Percentiles rank a stretch among this genome's conserved stretches.
These are phyloP conservation scores for Hyaloscypha finlandica DNA, from an alignment of 495 filamentous ascomycete species.

Conservation along the genomic window DNA sequence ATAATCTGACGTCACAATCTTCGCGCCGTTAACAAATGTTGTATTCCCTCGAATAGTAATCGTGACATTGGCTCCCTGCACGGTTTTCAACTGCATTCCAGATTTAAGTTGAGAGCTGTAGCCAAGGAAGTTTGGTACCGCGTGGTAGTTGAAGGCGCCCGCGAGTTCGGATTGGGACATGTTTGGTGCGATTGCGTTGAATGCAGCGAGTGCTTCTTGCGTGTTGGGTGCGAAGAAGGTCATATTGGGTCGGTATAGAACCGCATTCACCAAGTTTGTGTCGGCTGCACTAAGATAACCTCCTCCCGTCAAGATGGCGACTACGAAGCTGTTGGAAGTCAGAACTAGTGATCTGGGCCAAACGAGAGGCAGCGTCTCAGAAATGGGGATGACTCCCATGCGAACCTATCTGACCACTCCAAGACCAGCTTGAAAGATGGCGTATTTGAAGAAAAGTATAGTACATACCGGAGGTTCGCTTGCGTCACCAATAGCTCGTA, in stretches of 20 bases:
- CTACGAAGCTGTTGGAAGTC: neutral
- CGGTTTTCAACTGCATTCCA: conserved; percentile 36
- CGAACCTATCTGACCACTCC: no score
- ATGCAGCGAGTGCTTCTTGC: neutral
- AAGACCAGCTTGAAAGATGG: no score
- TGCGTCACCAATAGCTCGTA: neutral
- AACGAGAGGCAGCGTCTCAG: no score
- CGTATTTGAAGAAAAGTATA: no score
- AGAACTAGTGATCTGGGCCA: no score
- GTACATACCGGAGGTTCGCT: neutral
- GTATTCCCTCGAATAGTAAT: conserved; percentile 34
- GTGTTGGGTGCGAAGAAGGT: neutral
- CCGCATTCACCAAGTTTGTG: neutral
- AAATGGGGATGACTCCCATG: no score
- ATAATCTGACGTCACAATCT: conserved; percentile 36
- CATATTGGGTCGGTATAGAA: neutral
- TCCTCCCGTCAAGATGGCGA: neutral
- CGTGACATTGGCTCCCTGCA: conserved; percentile 32
- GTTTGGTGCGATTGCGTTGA: neutral
- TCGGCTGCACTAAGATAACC: neutral
- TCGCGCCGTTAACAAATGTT: conserved; percentile 39
- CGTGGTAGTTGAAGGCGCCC: conserved; percentile 31
- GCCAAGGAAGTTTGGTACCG: conserved; percentile 34
- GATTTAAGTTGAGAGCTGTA: conserved; percentile 37
- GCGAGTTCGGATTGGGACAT: neutral